phyloP scores from a whole-genome alignment of 2,329 filamentous ascomycete genomes.

The Mycosphaerella sp. region DNA sequence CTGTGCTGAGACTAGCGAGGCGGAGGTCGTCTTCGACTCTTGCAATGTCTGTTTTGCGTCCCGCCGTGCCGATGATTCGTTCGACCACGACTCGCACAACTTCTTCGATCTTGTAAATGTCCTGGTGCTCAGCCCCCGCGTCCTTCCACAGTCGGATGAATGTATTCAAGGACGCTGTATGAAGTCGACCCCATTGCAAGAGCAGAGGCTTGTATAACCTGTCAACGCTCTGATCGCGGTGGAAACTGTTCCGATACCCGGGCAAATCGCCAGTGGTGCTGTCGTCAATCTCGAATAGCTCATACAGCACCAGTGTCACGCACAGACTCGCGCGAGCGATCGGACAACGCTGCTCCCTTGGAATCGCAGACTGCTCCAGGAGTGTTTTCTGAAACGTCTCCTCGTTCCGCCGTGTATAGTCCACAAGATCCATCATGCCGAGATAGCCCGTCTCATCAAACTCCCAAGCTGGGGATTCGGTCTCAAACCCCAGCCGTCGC shows the following conservation, averaged over 20 bases:
- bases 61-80: slow-evolving; percentile 76
- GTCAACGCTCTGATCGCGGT: slow-evolving; percentile 57
- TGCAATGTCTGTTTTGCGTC: slow-evolving; percentile 72
- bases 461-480: slow-evolving; percentile 77
- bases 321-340: slow-evolving; percentile 80
- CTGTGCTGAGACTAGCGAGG: slow-evolving; percentile 69
- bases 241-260: slow-evolving; percentile 14
- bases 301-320: slow-evolving; percentile 81
- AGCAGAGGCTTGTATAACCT: slow-evolving; percentile 79
- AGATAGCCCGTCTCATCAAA: slow-evolving; percentile 82
- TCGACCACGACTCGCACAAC: slow-evolving; percentile 84
- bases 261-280: slow-evolving; percentile 17
- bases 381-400: slow-evolving; percentile 88
- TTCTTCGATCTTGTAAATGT: slow-evolving; percentile 91
- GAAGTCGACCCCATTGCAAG: slow-evolving; percentile 86
- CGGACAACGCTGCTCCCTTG: slow-evolving; percentile 69
- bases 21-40: slow-evolving; percentile 85
- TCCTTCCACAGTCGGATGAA: slow-evolving; percentile 92
- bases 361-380: slow-evolving; percentile 75
- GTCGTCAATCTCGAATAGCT: slow-evolving; percentile 85
- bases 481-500: slow-evolving; percentile 84
- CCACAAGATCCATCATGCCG: slow-evolving; percentile 94
- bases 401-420: slow-evolving; percentile 87
- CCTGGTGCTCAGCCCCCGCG: slow-evolving; percentile 73
- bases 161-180: slow-evolving; percentile 75